Evolutionary conservation across 23 red algal genomes (phyloP).

Genomic region (Agarophyton chilense): DNA sequence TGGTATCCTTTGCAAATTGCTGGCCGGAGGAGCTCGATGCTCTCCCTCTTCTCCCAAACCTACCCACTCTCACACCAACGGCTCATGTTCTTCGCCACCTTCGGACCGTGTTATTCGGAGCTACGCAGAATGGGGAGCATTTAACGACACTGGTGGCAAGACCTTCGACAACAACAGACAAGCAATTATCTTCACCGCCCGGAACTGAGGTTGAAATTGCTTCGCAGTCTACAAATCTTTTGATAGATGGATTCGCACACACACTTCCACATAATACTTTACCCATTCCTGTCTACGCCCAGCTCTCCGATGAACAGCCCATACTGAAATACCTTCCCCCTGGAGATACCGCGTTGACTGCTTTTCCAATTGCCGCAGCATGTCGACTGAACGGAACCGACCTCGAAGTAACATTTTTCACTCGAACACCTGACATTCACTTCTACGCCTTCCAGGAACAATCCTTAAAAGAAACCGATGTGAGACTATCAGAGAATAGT

Average conservation of each 20-base stretch:
- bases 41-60: neutral
- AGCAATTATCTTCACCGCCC: neutral
- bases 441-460: constrained; percentile 7
- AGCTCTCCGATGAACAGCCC: neutral
- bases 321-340: constrained; percentile 21
- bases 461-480: neutral
- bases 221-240: neutral
- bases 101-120: constrained; percentile 17
- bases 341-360: constrained; percentile 19
- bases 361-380: constrained; percentile 11
- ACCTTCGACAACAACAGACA: neutral
- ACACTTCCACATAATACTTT: constrained; percentile 3
- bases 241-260: constrained; percentile 23
- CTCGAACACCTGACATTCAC: constrained; percentile 1
- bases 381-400: constrained; percentile 12
- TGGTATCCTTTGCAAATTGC: neutral
- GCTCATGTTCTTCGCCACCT: constrained; percentile 24
- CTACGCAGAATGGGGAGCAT: constrained; percentile 28
- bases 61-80: constrained; percentile 14
- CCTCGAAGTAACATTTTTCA: constrained; percentile 13
- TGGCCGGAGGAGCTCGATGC: constrained; percentile 15
- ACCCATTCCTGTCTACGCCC: constrained; percentile 25
- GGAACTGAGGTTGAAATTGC: neutral
- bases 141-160: constrained; percentile 16
- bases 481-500: constrained; percentile 25